Conservation (phyloP, 2,329 filamentous ascomycete species). For the Colletotrichum cordylinicola region DNA sequence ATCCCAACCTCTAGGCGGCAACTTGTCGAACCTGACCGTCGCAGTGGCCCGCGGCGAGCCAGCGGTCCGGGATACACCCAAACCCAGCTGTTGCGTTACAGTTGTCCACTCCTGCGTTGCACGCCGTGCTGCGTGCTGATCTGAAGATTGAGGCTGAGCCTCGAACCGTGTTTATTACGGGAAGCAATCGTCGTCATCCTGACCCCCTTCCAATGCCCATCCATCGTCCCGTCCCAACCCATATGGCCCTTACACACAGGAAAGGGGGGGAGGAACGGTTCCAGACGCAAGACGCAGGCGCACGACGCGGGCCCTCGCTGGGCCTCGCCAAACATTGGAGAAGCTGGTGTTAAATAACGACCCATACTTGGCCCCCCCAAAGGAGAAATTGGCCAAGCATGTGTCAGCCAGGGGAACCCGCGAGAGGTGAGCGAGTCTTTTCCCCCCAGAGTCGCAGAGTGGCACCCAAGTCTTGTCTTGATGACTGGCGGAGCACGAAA, state of each 20-base stretch:
- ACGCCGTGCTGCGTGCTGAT: background rate
- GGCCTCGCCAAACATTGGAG: conserved; percentile 12
- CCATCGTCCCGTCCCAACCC: background rate
- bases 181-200: conserved; percentile 14
- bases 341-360: conserved; percentile 11
- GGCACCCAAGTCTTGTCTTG: conserved; percentile 17
- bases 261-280: background rate
- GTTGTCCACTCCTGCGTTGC: background rate
- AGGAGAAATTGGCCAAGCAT: conserved; percentile 23
- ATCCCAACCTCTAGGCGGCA: conserved; percentile 3
- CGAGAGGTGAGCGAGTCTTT: background rate
- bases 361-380: conserved; percentile 16
- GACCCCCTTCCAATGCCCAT: background rate
- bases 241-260: background rate
- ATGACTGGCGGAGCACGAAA: conserved; percentile 15
- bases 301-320: conserved; percentile 5
- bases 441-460: background rate
- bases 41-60: background rate
- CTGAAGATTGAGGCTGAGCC: conserved; percentile 20
- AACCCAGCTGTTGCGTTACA: conserved; percentile 1
- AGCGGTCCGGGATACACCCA: background rate
- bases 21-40: background rate
- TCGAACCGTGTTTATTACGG: conserved; percentile 1
- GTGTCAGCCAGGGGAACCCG: conserved; percentile 1
- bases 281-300: conserved; percentile 1